These are phyloP conservation scores for Cytospora mali DNA, from an alignment of 2,329 filamentous ascomycete genomes.

Conservation along the genomic window DNA sequence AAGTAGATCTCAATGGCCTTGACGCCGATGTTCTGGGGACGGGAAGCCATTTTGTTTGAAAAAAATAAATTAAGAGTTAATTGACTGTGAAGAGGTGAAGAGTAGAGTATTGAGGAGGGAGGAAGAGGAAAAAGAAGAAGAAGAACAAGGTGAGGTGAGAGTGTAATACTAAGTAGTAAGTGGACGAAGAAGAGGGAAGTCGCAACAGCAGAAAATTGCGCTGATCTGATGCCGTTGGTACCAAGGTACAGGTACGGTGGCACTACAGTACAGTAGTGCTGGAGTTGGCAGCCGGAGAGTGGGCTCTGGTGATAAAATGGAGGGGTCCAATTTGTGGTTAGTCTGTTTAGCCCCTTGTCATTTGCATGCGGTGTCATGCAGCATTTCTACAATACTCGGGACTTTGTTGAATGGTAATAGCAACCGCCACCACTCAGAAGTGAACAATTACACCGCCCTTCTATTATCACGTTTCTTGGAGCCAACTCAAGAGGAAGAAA, in stretches of 20 bases:
- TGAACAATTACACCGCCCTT: conserved; percentile 17
- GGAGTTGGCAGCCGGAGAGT: not conserved
- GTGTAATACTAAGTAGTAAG: conserved; percentile 4
- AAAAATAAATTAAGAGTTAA: conserved; percentile 2
- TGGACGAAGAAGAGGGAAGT: conserved; percentile 11
- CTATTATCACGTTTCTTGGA: conserved; percentile 6
- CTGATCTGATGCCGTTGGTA: not conserved
- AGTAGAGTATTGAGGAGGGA: conserved; percentile 9
- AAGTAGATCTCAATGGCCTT: conserved; percentile 93
- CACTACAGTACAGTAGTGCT: not conserved
- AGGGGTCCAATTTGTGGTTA: conserved; percentile 23
- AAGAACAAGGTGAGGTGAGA: conserved; percentile 5
- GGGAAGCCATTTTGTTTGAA: conserved; percentile 70
- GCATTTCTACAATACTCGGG: not conserved
- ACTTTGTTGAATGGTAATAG: not conserved
- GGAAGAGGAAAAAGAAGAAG: conserved; percentile 13
- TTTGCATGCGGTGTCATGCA: conserved; percentile 6
- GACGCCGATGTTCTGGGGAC: conserved; percentile 86
- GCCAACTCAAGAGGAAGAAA: not conserved
- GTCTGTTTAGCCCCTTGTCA: conserved; percentile 20
- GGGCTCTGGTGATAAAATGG: conserved; percentile 20
- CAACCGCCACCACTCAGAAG: not conserved
- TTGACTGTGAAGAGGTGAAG: conserved; percentile 11
- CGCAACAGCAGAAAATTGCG: conserved; percentile 19
- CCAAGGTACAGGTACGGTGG: not conserved